Base-by-base conservation (phyloP, 768 basidiomycete species). In the Kwoniella newhampshirensis region DNA sequence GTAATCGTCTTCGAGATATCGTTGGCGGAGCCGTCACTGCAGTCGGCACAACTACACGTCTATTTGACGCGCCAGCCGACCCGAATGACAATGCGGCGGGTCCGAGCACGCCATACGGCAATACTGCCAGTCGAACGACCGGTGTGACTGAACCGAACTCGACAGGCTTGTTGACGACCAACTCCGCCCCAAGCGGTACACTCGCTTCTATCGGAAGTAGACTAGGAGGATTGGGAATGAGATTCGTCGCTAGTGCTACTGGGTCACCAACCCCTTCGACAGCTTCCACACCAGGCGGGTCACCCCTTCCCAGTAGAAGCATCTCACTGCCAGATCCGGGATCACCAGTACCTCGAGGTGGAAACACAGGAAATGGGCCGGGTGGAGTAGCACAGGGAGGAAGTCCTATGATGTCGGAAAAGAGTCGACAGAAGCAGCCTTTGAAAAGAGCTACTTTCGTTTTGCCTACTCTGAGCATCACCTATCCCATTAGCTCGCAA, bases 391-490 rank as follows among this genome's bases (percentile, higher is more conserved):
- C 45, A 21, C 17, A 37, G 20, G 27, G 25, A 4, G 51, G 42
- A 12, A 46, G 41, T 7, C 46, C 49, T 0, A n/a, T 55, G 13
- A 41, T 59, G 26, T 62, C 64, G 20, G 68, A 69, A 51, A 71
- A 67, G 57, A 58, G 49, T 6, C 43, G 59, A 23, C 67, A 68
- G 43, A 75, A 77, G 32, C 83, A 81, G 67, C 84, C 88, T 11
- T 81, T 94, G 61, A 91, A 89, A 70, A 79, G 89, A 47, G 96
- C 93, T 0, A 89, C 94, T 67, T 97, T 97, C 73, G 88, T 94
- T 63, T 79, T 96, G 12, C 89, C 89, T 0, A 83, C 88, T 64
- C 83, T 96, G 65, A 85, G 84, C 28, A 88, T 88, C 21, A 85
- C 92, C 28, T 97, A 98, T 75, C 91, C 92, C 0, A 93, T 97